Evolutionary conservation across 768 basidiomycete genomes (phyloP), one percentile per base, ranked within the genome.

Genomic region (Pisolithus tinctorius): DNA sequence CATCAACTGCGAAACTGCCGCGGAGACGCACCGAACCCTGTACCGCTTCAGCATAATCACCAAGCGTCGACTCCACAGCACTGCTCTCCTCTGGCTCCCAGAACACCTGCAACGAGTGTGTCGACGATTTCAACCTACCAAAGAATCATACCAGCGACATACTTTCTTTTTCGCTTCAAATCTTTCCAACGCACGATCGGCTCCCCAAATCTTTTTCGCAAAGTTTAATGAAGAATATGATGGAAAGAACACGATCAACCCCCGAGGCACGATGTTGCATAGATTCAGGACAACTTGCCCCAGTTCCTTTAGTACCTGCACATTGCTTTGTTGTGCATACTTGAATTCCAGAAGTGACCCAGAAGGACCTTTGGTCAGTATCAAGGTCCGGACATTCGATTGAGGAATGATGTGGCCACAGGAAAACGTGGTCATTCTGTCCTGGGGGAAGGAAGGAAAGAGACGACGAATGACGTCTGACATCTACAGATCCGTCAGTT

Each of bases 161-260:
- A 86, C 93, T 75, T 78, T 81, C 67, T 97, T 97, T 74, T 86
- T 92, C 11, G 61, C 62, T 1, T 63, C 65, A 42, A 96, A 70
- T 59, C 83, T 83, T 11, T 74, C 71, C 52, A 95, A 56, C 9
- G 83, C 61, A 1, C 86, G 84, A 43, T 69, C 79, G 44, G 72
- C 73, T 6, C 69, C 64, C 93, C 95, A 98, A 6, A 73, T 61
- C 4, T 69, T 71, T 58, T 81, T 86, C 4, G 86, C 80, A 37
- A 72, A 68, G 52, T 85, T 79, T 36, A 97, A 70, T 58, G 91
- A 93, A 27, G 74, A 78, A 64, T 98, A 98, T 0, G 93, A 95
- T 0, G 95, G 94, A 38, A 97, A 81, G 65, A 99, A 99, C 6
- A 96, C 85, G 17, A 98, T 88, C 69, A 97, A 79, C 0, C 95